Evolutionary conservation across 768 basidiomycete species (phyloP).

Genomic region (Suillus clintonianus): DNA sequence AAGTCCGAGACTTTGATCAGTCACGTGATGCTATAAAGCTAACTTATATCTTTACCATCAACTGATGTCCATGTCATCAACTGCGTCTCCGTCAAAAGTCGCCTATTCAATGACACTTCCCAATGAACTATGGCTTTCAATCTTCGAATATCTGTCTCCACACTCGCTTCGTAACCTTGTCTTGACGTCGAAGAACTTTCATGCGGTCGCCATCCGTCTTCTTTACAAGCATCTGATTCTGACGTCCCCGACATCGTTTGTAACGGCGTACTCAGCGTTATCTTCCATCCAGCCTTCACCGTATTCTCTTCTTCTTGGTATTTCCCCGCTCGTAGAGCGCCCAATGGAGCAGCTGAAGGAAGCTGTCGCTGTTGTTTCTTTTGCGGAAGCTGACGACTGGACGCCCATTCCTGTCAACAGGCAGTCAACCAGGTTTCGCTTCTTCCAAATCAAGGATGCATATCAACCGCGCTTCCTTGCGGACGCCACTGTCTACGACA

Average conservation of each 20-base stretch:
- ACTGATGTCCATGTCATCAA: too few species aligned
- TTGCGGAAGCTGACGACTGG: constrained; percentile 15
- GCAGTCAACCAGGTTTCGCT: constrained; percentile 7
- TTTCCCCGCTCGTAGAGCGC: constrained; percentile 25
- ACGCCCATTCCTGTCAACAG: constrained; percentile 7
- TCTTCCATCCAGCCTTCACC: constrained; percentile 9
- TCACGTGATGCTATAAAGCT: too few species aligned
- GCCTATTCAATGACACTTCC: constrained; percentile 20
- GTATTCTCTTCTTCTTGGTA: constrained; percentile 26
- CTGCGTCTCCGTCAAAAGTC: too few species aligned
- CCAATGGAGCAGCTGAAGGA: constrained; percentile 28
- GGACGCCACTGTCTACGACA: constrained; percentile 21
- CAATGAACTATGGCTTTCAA: constrained; percentile 39
- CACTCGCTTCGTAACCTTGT: constrained; percentile 35
- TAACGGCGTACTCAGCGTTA: constrained; percentile 17
- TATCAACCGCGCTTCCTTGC: constrained; percentile 30
- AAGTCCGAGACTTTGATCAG: too few species aligned
- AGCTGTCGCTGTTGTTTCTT: constrained; percentile 22
- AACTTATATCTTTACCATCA: too few species aligned
- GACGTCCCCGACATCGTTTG: constrained; percentile 29
- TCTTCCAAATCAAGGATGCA: constrained; percentile 5
- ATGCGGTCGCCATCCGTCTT: constrained; percentile 26
- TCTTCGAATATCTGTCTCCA: constrained; percentile 35
- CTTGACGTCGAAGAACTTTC: constrained; percentile 32
- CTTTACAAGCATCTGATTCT: constrained; percentile 39